phyloP scores from a whole-genome alignment of 768 basidiomycete genomes.

The Calocybe gangraenosa region DNA sequence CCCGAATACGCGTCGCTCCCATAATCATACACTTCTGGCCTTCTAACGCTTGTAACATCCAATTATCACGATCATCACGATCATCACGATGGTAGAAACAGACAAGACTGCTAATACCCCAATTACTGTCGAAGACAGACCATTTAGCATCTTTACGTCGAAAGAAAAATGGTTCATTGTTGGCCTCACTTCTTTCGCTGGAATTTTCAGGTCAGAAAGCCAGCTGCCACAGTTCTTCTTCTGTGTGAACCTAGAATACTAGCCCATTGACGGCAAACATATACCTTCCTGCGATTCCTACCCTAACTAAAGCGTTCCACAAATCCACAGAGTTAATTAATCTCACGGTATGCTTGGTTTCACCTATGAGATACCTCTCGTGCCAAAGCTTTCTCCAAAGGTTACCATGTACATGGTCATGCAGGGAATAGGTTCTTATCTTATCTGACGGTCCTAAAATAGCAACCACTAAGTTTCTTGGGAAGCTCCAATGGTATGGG shows the following conservation, averaged over 20 bases:
- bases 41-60: no score
- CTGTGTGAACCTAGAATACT: background rate
- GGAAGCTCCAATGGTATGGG: conserved; percentile 65
- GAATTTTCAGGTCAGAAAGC: conserved; percentile 53
- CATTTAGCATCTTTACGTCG: conserved; percentile 45
- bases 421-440: conserved; percentile 51
- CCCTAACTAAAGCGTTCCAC: conserved; percentile 56
- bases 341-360: conserved; percentile 52
- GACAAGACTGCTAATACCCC: background rate
- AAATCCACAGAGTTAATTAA: conserved; percentile 72
- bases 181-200: conserved; percentile 50
- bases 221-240: background rate
- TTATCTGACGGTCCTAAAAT: background rate
- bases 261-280: conserved; percentile 27
- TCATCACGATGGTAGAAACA: background rate
- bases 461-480: background rate
- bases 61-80: no score
- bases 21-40: no score
- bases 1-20: background rate
- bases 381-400: no score
- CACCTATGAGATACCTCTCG: conserved; percentile 12
- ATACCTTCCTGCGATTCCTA: conserved; percentile 78
- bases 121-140: conserved; percentile 3
- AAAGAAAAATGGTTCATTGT: conserved; percentile 72
- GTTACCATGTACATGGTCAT: conserved; percentile 71